phyloP scores from a whole-genome alignment of 2,329 filamentous ascomycete genomes.

The Penicillium sp. region DNA sequence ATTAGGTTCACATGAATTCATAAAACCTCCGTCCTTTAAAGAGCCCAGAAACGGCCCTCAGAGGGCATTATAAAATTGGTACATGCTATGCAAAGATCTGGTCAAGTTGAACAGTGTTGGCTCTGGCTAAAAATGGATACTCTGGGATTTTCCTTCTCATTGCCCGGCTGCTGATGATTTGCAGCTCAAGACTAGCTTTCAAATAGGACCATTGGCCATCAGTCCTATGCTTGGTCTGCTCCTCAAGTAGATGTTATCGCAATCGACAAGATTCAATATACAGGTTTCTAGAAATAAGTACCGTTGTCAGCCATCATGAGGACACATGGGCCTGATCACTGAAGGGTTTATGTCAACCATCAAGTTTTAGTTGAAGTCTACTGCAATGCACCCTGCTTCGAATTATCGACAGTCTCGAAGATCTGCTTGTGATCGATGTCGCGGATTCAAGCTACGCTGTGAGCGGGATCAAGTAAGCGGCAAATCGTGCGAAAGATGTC shows the following conservation, averaged over 20 bases:
- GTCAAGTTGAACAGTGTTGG: neutral
- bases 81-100: neutral
- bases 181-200: slow-evolving; percentile 8
- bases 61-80: no score
- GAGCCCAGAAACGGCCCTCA: no score
- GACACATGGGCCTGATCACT: neutral
- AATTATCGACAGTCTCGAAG: slow-evolving; percentile 28
- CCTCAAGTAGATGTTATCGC: slow-evolving; percentile 8
- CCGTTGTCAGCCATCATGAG: neutral
- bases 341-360: neutral
- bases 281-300: neutral
- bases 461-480: slow-evolving; percentile 25
- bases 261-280: slow-evolving; percentile 3
- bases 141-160: neutral
- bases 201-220: slow-evolving; percentile 10
- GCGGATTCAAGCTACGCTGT: slow-evolving; percentile 28
- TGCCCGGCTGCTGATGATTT: slow-evolving; percentile 1
- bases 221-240: slow-evolving; percentile 4
- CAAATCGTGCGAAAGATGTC: slow-evolving; percentile 27
- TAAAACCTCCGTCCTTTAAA: no score
- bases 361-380: neutral
- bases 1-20: no score
- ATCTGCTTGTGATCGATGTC: slow-evolving; percentile 29
- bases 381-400: slow-evolving; percentile 19
- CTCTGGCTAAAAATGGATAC: neutral